These are phyloP conservation scores for Emydomyces testavorans DNA, from an alignment of 2,329 filamentous ascomycete species.

Conservation along the genomic window DNA sequence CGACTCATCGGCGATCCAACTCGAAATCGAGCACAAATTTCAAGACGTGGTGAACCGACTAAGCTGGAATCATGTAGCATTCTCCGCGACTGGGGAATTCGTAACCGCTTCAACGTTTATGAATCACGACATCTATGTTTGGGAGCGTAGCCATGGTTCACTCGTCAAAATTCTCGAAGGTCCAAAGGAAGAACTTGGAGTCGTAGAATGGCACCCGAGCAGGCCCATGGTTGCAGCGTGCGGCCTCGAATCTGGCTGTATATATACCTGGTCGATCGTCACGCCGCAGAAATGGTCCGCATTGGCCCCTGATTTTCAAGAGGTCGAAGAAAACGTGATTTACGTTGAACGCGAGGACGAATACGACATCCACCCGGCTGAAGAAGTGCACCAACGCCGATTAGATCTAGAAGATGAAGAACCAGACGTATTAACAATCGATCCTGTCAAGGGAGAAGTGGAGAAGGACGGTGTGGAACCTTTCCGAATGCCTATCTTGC, in stretches of 20 bases:
- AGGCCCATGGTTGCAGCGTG: constrained; percentile 80
- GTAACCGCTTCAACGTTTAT: constrained; percentile 94
- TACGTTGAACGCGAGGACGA: constrained; percentile 94
- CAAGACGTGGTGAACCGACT: constrained; percentile 92
- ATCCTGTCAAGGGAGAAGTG: constrained; percentile 51
- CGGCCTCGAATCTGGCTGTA: constrained; percentile 79
- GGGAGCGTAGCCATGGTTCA: constrained; percentile 88
- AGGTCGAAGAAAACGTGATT: constrained; percentile 96
- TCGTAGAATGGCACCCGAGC: constrained; percentile 93
- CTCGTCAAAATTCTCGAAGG: constrained; percentile 94
- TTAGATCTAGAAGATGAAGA: constrained; percentile 88
- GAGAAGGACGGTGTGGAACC: constrained; percentile 44
- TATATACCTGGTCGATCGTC: constrained; percentile 93
- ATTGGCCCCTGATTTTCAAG: constrained; percentile 87
- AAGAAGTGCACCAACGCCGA: constrained; percentile 83
- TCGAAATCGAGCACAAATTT: constrained; percentile 94
- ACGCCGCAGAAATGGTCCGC: constrained; percentile 96
- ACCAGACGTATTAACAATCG: constrained; percentile 74
- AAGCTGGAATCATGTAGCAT: constrained; percentile 94
- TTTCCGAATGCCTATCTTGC: constrained; percentile 89
- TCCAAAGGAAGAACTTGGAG: constrained; percentile 88
- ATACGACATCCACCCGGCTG: constrained; percentile 92
- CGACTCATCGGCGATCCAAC: constrained; percentile 71
- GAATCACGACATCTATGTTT: constrained; percentile 97
- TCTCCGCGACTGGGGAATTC: constrained; percentile 88